Evolutionary conservation across 352 stramenopile genomes (phyloP), one percentile per base, ranked within the genome.

Genomic region (Globisporangium mamillatum): DNA sequence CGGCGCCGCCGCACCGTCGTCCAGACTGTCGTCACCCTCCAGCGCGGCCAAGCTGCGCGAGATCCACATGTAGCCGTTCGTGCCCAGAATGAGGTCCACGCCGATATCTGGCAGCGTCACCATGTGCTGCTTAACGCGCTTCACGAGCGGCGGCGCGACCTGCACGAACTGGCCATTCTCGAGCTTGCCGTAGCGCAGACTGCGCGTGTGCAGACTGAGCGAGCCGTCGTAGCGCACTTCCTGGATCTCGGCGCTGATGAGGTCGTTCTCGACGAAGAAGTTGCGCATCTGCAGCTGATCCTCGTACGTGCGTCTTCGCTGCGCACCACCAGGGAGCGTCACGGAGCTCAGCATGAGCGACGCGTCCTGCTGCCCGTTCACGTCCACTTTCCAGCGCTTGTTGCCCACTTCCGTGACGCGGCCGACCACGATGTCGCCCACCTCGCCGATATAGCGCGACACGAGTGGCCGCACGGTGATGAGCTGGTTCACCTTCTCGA

Each of bases 361-460:
- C 10, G 80, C 84, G 72, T 93, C 86, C 66, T 94, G 85, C 70
- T 93, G 86, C 52, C 87, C 86, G 60, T 93, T 91, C 62, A 98
- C 81, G 74, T 98, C 93, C 32, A 99, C 95, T 60, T 97, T 98
- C 97, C 97, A 99, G 58, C 93, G 84, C 68, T 98, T 98, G 61
- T 84, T 94, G 62, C 78, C 92, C 27, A 99, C 96, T 54, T 98
- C 91, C 0, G 90, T 86, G 29, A 99, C 89, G 52, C 96, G 86
- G n/a, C 97, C 97, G 0, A 99, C 92, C 18, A 99, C 88, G 32
- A 99, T 91, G 89, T 99, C 97, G 25, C 97, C 97, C 18, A 99
- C 95, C 70, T 99, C 94, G 27, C 94, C 95, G 63, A 91, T 89
- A 78, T 98, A 99, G 12, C 94, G 81, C 10, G 82, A 92, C 52